Evolutionary conservation across 2,329 filamentous ascomycete species (phyloP), one percentile per base, ranked within the genome.

Genomic region (Epichloe uncinata): DNA sequence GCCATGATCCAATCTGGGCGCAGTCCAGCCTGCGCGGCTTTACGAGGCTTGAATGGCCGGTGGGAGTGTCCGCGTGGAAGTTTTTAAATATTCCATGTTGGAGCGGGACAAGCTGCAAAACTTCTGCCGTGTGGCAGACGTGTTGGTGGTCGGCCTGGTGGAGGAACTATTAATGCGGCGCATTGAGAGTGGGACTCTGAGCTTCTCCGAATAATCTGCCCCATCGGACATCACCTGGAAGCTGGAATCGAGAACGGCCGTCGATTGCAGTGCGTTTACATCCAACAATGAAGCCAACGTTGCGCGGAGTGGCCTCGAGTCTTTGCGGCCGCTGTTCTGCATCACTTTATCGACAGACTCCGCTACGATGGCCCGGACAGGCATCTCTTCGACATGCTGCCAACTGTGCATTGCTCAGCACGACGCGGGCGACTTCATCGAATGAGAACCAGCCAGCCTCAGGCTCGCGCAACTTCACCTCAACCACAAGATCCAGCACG

Each of bases 1-100:
- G 93, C 91, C 93, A 97, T 97, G 65, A 64, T 77, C 64, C 62
- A 68, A 63, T 63, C 62, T 67, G 62, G 63, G 68, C 71, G 71
- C 71, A 72, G 71, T 64, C 63, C 58, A 70, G 69, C 71, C 73
- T 72, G 72, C 71, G 69, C 70, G 69, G 70, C 69, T 65, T 56
- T 63, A 56, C 53, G 56, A 50, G 50, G 56, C 53, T 59, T 56
- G 51, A 53, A 51, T 54, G 53, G 58, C 61, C 60, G 56, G 58
- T 58, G 38, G 33, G 56, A 47, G 40, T 54, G 48, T 52, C 42
- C 40, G 52, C 57, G 36, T 45, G 16, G 37, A 38, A 22, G n/a
- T 44, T 52, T n/a, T 33, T 33, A 45, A 51, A 52, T 53, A 20
- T 48, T 47, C 30, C 51, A 47, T 55, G 55, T 11, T 56, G 54